Evolutionary conservation across 2,329 filamentous ascomycete species (phyloP).

Genomic region (Penicillium occitanis): DNA sequence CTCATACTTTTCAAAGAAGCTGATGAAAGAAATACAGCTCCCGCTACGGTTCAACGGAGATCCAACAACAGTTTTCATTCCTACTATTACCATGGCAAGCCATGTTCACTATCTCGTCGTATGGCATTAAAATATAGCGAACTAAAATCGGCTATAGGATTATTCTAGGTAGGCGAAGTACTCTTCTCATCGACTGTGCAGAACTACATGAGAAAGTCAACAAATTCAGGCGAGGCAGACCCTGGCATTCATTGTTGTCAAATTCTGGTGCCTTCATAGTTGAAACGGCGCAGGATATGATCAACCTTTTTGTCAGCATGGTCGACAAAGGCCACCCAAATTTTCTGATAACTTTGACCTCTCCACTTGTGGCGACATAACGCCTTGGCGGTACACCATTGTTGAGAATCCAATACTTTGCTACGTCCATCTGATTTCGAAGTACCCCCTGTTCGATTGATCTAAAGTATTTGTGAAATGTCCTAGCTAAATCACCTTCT

Average conservation of each 20-base stretch:
- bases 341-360: no score
- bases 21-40: no score
- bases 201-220: not conserved
- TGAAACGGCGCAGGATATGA: not conserved
- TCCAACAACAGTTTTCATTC: no score
- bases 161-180: not conserved
- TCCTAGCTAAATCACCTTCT: not conserved
- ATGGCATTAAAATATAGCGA: no score
- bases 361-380: not conserved
- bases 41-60: no score
- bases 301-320: no score
- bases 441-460: not conserved
- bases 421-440: not conserved
- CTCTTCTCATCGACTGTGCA: not conserved
- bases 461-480: not conserved
- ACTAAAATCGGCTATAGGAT: not conserved
- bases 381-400: not conserved
- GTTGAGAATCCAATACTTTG: not conserved
- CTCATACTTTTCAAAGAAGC: no score
- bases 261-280: not conserved
- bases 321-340: no score
- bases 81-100: no score
- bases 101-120: no score
- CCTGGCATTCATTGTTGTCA: not conserved
- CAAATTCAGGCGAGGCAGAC: not conserved